Conservation (phyloP, 371 early-diverging fungal species). For the Apophysomyces ossiformis region DNA sequence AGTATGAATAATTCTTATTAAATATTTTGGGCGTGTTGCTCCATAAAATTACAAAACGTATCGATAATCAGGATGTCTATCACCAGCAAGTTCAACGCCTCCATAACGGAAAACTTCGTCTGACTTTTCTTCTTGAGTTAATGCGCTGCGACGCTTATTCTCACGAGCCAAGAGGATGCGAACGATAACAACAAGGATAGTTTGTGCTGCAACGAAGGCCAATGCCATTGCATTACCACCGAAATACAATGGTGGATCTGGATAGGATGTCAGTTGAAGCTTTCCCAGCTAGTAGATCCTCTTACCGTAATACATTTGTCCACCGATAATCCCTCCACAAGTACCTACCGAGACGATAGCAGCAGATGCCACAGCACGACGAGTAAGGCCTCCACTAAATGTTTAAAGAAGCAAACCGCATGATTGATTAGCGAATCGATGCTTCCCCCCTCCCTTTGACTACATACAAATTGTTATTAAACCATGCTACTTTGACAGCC, state of each 20-base stretch:
- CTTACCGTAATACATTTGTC: conserved; percentile 41
- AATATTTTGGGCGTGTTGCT: neutral
- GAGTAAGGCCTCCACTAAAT: conserved; percentile 41
- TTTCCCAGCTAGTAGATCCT: conserved; percentile 3
- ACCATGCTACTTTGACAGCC: conserved; percentile 44
- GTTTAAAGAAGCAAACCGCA: neutral
- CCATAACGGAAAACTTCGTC: conserved; percentile 37
- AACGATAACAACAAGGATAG: conserved; percentile 24
- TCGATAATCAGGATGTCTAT: conserved; percentile 48
- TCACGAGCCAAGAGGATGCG: conserved; percentile 32
- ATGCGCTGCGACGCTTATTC: conserved; percentile 29
- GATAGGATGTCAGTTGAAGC: neutral
- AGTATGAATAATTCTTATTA: neutral
- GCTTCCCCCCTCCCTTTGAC: neutral
- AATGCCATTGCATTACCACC: conserved; percentile 28
- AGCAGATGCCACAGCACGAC: conserved; percentile 45
- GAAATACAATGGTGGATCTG: conserved; percentile 15
- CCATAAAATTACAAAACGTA: conserved; percentile 32
- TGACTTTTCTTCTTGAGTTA: conserved; percentile 11
- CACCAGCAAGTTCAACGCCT: conserved; percentile 46
- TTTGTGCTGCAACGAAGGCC: conserved; percentile 30
- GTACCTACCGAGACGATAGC: conserved; percentile 46
- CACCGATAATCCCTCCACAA: conserved; percentile 44
- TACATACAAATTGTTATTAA: conserved; percentile 45
- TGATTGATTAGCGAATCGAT: neutral